phyloP scores from a whole-genome alignment of 164 flowering plant genomes.

The Piper longum region DNA sequence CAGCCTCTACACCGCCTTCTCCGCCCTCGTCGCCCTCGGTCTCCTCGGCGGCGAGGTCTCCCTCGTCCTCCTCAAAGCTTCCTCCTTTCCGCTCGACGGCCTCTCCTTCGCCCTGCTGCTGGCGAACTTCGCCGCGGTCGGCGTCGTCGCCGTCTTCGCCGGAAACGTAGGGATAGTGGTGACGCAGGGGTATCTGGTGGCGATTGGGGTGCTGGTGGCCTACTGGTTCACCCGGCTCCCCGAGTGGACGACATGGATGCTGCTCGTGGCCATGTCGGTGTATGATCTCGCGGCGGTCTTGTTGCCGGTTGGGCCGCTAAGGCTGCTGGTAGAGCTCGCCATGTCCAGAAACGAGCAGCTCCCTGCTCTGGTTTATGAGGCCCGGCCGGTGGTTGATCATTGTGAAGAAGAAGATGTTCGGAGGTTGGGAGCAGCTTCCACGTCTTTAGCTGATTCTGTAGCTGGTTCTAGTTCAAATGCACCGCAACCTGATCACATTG shows the following conservation, averaged over 20 bases:
- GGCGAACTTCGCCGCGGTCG: conserved; percentile 54
- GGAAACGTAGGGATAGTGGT: conserved; percentile 56
- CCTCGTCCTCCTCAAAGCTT: conserved; percentile 46
- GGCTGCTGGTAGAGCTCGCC: conserved; percentile 73
- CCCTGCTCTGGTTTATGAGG: conserved; percentile 82
- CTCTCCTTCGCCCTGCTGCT: conserved; percentile 41
- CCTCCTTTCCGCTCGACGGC: conserved; percentile 52
- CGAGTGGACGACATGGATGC: conserved; percentile 88
- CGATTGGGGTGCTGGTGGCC: conserved; percentile 64
- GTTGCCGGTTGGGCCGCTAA: conserved; percentile 87
- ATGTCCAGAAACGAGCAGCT: conserved; percentile 68
- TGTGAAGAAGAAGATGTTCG: conserved; percentile 17
- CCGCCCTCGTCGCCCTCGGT: conserved; percentile 51
- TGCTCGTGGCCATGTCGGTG: conserved; percentile 65
- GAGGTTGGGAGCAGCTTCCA: conserved; percentile 57
- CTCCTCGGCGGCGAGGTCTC: conserved; percentile 67
- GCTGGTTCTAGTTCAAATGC: conserved; percentile 21
- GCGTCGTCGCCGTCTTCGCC: conserved; percentile 57
- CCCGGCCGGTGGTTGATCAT: conserved; percentile 40
- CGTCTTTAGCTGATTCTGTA: conserved; percentile 20
- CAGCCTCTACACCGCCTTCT: conserved; percentile 3
- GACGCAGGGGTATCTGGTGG: conserved; percentile 59
- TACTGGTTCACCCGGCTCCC: conserved; percentile 82
- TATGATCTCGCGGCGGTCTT: conserved; percentile 85
- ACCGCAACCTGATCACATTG: conserved; percentile 17